Evolutionary conservation across 495 filamentous ascomycete genomes (phyloP), one percentile per base, ranked within the genome.

Genomic region (Haplographium delicatum): DNA sequence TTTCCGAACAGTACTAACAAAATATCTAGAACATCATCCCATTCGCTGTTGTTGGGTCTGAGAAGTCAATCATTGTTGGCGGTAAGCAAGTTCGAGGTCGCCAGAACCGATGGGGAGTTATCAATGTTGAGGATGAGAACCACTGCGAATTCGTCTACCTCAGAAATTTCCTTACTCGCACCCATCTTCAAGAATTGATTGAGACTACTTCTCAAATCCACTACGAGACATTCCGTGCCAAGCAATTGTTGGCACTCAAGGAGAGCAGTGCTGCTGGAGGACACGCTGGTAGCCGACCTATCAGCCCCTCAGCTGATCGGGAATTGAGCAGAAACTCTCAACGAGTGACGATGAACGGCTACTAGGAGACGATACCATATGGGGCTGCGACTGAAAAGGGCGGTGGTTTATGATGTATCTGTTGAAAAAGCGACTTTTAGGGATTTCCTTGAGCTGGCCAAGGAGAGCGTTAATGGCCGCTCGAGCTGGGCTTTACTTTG

Each of bases 181-280:
- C 93, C 38, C 93, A 99, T 70, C 76, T 95, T 47, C 87, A 99
- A 75, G 93, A 99, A 61, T 81, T 99, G 49, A 96, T 99, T 68
- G 93, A 95, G 69, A 99, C 93, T 10, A 99, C 93, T n/a, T 95
- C 91, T 58, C 93, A 97, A 75, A 99, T 97, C 71, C 93, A 99
- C 76, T 99, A 99, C 74, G 93, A 99, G 78, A 94, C 88, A 43
- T 99, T 97, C 90, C 91, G 93, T 71, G 91, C 93, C 57, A 99
- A 97, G 81, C 94, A 99, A 71, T 76, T 99, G 61, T 70, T 99
- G 58, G 93, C 93, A 42, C 79, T 99, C 60, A 97, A 96, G 81
- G 93, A 99, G 76, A 93, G 85, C 75, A 95, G 89, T 66, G 88
- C 88, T 51, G 86, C 87, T 48, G 78, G 78, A 51, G 82, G 85